phyloP scores from a whole-genome alignment of 2,329 filamentous ascomycete genomes.

The Arachnomyces sp. region DNA sequence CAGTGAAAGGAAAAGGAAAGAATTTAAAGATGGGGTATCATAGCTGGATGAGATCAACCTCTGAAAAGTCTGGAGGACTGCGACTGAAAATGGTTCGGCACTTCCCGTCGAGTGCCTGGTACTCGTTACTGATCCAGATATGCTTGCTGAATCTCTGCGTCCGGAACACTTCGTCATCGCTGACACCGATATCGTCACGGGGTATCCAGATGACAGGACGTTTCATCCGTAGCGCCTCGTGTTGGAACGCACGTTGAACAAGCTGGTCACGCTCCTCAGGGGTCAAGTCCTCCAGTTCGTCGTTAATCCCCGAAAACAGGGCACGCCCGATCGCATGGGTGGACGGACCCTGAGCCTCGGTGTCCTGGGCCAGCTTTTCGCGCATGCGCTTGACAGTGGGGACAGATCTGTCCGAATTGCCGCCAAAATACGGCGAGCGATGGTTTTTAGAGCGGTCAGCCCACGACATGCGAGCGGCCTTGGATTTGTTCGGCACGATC shows the following conservation, averaged over 20 bases:
- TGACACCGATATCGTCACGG: constrained; percentile 78
- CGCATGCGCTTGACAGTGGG: constrained; percentile 27
- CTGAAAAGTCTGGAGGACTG: constrained; percentile 82
- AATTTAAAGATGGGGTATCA: constrained; percentile 27
- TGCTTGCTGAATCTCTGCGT: constrained; percentile 66
- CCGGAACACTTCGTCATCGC: constrained; percentile 78
- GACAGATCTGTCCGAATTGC: constrained; percentile 24
- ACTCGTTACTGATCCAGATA: constrained; percentile 92
- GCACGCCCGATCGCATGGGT: constrained; percentile 61
- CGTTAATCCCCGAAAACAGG: constrained; percentile 77
- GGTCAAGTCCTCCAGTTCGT: constrained; percentile 90
- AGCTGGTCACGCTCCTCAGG: constrained; percentile 80
- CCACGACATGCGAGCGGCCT: constrained; percentile 31
- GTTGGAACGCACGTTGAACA: constrained; percentile 81
- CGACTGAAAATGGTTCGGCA: constrained; percentile 73
- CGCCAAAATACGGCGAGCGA: constrained; percentile 33
- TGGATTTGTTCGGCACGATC: constrained; percentile 13
- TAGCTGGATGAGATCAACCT: constrained; percentile 76
- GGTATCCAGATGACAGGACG: constrained; percentile 92
- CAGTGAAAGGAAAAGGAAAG: neutral
- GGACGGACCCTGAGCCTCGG: constrained; percentile 58
- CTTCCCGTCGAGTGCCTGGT: constrained; percentile 77
- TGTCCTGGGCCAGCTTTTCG: constrained; percentile 41
- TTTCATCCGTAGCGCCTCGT: constrained; percentile 74
- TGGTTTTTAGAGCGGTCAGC: constrained; percentile 33